Conservation (phyloP, 257 asterid genomes). For the Solanum ahanhuiri region DNA sequence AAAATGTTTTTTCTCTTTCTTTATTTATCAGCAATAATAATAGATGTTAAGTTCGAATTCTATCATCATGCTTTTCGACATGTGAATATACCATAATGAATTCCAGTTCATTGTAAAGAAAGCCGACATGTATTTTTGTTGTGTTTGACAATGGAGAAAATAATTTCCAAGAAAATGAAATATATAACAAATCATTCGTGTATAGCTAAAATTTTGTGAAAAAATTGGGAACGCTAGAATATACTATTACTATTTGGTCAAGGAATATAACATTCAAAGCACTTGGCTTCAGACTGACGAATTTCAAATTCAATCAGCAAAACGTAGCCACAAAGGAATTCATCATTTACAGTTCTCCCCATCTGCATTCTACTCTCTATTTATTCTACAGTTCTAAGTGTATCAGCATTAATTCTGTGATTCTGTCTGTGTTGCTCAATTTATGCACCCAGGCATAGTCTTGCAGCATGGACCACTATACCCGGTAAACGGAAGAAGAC, state of each 20-base stretch:
- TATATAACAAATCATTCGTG: too few relatives aligned
- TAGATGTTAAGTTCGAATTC: background rate
- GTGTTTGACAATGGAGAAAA: background rate
- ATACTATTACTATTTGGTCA: background rate
- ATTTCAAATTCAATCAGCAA: background rate
- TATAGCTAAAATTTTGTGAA: background rate
- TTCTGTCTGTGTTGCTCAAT: background rate
- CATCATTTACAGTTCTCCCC: background rate
- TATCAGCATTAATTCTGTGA: background rate
- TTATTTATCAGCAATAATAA: background rate
- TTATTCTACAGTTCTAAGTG: background rate
- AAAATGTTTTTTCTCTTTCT: background rate
- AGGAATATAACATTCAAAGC: background rate
- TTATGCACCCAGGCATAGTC: background rate
- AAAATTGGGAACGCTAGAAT: background rate
- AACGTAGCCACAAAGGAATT: too few relatives aligned
- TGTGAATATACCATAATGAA: background rate
- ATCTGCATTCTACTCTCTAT: background rate
- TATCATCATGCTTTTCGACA: background rate
- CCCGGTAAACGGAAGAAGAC: background rate
- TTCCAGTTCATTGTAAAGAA: background rate
- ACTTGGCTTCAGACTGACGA: background rate
- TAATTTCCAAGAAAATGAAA: too few relatives aligned
- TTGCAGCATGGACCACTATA: background rate
- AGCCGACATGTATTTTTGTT: background rate